Evolutionary conservation across 139 green algal species (phyloP).

Genomic region (Chloropicon primus): DNA sequence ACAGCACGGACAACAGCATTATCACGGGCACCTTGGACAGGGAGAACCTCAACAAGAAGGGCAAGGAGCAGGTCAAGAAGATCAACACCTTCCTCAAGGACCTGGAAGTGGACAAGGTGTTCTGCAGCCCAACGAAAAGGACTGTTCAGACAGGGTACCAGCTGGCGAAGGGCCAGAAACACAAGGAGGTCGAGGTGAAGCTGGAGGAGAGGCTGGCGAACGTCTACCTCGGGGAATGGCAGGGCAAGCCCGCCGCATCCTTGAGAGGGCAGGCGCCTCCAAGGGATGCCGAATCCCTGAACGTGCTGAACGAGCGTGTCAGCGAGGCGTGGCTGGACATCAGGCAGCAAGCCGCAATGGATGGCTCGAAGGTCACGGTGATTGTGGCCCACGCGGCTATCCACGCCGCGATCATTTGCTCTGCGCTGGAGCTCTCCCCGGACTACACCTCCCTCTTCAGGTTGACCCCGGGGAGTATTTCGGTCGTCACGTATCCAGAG

Average conservation of each 20-base stretch:
- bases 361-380: background rate
- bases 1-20: background rate
- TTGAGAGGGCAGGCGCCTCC: background rate
- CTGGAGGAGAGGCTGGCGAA: background rate
- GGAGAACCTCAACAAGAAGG: background rate
- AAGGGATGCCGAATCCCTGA: background rate
- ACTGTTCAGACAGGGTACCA: background rate
- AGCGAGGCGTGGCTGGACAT: background rate
- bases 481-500: background rate
- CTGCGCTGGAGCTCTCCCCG: slow-evolving; percentile 55
- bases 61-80: background rate
- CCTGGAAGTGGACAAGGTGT: background rate
- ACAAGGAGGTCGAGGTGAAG: background rate
- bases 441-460: background rate
- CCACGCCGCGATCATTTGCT: slow-evolving; percentile 75
- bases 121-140: background rate
- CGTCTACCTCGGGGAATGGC: background rate
- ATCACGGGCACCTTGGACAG: background rate
- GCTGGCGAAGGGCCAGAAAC: background rate
- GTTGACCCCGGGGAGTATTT: background rate
- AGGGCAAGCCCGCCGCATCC: background rate
- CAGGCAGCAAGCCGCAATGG: background rate
- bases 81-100: background rate
- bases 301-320: background rate
- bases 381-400: slow-evolving; percentile 93